phyloP scores from a whole-genome alignment of 106 monocot genomes.

The Dendrobium catenatum region DNA sequence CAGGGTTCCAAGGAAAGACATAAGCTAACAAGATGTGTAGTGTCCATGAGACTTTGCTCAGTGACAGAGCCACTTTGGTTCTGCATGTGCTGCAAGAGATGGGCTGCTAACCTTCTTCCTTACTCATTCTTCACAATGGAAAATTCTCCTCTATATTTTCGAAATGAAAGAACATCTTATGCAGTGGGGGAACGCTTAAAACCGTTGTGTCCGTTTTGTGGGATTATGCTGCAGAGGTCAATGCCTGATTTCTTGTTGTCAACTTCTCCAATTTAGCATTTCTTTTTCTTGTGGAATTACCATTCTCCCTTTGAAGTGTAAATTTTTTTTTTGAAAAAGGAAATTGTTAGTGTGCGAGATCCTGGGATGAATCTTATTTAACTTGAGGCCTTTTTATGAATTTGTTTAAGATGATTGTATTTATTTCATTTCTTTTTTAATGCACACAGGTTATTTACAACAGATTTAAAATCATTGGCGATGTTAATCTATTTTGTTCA shows the following conservation, averaged over 20 bases:
- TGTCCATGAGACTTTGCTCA: conserved; percentile 63
- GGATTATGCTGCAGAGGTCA: conserved; percentile 55
- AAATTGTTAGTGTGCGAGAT: not conserved
- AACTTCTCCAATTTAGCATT: conserved; percentile 33
- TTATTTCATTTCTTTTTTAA: too few relatives aligned
- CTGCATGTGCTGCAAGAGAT: conserved; percentile 72
- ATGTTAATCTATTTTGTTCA: too few relatives aligned
- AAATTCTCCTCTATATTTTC: conserved; percentile 17
- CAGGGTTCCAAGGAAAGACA: conserved; percentile 28
- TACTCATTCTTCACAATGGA: conserved; percentile 46
- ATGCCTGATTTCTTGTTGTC: conserved; percentile 58
- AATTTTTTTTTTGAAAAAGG: not conserved
- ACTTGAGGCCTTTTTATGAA: not conserved
- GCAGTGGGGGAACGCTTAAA: not conserved
- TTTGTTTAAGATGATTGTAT: not conserved
- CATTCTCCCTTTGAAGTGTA: not conserved
- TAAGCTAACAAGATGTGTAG: conserved; percentile 52
- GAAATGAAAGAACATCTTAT: not conserved
- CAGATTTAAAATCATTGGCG: too few relatives aligned
- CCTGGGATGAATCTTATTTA: too few relatives aligned
- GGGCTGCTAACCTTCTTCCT: conserved; percentile 30
- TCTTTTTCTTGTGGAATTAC: not conserved
- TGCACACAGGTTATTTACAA: too few relatives aligned
- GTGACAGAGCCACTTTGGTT: conserved; percentile 41
- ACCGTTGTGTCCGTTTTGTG: conserved; percentile 76